Percentiles rank a stretch among this genome's conserved stretches.
Evolutionary conservation across 1,284 basidiomycete species (phyloP).

Genomic region (Takashimella tepidaria): DNA sequence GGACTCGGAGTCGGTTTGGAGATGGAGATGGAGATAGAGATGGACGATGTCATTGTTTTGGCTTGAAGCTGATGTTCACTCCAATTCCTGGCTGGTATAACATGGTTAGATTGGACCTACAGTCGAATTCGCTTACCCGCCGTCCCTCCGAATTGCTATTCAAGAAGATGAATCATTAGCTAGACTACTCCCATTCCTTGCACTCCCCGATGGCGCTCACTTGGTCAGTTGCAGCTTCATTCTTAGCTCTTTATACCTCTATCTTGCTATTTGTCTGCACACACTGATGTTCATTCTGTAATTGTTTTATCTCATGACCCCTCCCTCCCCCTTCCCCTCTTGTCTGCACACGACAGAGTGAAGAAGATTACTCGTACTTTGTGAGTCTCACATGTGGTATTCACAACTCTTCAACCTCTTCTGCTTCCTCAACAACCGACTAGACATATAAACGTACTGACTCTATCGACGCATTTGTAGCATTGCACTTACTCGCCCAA

Average conservation of each 20-base stretch:
- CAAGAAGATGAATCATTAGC: slow-evolving; percentile 74
- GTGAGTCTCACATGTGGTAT: slow-evolving; percentile 27
- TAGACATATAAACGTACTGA: too few relatives aligned
- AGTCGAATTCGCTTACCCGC: slow-evolving; percentile 66
- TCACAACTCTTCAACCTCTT: slow-evolving; percentile 54
- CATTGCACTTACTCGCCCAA: slow-evolving; percentile 54
- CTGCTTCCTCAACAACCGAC: neutral
- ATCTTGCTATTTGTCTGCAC: too few relatives aligned
- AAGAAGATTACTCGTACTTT: slow-evolving; percentile 97
- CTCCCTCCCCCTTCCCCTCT: too few relatives aligned
- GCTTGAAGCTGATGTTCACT: neutral
- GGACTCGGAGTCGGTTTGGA: too few relatives aligned
- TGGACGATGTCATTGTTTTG: slow-evolving; percentile 3
- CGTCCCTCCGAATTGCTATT: slow-evolving; percentile 57
- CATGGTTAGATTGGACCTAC: slow-evolving; percentile 75
- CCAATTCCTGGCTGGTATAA: too few relatives aligned
- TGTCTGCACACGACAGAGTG: slow-evolving; percentile 56
- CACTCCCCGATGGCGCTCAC: slow-evolving; percentile 94
- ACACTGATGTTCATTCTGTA: neutral
- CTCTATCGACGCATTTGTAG: too few relatives aligned
- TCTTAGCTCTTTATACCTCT: neutral
- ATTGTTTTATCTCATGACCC: slow-evolving; percentile 1
- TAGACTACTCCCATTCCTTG: slow-evolving; percentile 89
- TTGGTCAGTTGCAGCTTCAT: slow-evolving; percentile 55
- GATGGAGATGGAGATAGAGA: neutral